phyloP scores from a whole-genome alignment of 2,329 filamentous ascomycete species.

The Pseudogymnoascus sp. region DNA sequence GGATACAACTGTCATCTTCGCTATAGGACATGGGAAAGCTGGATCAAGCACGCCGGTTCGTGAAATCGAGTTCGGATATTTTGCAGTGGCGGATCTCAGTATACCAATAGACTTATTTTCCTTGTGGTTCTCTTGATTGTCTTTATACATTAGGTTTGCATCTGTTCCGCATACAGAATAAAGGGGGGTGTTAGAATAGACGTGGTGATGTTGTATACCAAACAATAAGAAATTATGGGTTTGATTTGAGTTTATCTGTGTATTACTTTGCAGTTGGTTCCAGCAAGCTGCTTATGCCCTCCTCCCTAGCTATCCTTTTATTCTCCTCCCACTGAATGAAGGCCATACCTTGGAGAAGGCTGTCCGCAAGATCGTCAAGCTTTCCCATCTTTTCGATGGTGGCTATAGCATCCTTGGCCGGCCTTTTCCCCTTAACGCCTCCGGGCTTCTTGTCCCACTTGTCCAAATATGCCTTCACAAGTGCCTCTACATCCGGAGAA shows the following conservation, averaged over 20 bases:
- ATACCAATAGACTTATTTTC: slow-evolving; percentile 8
- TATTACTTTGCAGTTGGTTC: slow-evolving; percentile 2
- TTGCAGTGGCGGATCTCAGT: background rate
- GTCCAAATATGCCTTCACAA: slow-evolving; percentile 33
- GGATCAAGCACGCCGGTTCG: background rate
- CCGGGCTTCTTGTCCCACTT: slow-evolving; percentile 28
- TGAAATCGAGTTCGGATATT: background rate
- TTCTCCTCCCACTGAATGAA: slow-evolving; percentile 73
- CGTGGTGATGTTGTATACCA: background rate
- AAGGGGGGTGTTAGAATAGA: slow-evolving; percentile 7
- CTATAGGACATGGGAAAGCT: background rate
- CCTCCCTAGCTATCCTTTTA: slow-evolving; percentile 30
- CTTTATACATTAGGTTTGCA: background rate
- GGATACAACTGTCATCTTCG: background rate
- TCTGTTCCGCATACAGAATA: background rate
- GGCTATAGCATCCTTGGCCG: slow-evolving; percentile 22
- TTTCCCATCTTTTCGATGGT: slow-evolving; percentile 43
- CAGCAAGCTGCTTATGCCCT: background rate
- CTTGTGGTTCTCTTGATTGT: slow-evolving; percentile 6
- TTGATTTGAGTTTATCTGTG: background rate
- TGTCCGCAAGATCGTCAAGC: slow-evolving; percentile 76
- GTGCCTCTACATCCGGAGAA: slow-evolving; percentile 32
- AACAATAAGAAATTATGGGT: slow-evolving; percentile 9
- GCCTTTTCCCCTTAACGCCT: slow-evolving; percentile 24
- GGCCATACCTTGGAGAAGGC: slow-evolving; percentile 68